These are phyloP conservation scores for Periconia sp. DNA, from an alignment of 2,329 filamentous ascomycete genomes.

Conservation along the genomic window DNA sequence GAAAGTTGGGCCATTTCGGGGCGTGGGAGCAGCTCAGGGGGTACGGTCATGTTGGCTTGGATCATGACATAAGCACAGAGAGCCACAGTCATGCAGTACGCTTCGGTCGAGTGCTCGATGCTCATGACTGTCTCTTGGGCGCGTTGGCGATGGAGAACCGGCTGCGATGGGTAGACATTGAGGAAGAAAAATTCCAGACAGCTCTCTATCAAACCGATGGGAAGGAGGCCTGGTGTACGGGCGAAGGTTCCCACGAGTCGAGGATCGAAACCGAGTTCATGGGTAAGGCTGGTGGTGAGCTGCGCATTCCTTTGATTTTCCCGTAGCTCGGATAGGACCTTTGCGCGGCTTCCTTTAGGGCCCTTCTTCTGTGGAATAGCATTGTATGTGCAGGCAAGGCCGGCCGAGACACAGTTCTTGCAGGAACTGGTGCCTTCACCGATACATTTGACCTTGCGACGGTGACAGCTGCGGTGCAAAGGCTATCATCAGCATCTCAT, in stretches of 20 bases:
- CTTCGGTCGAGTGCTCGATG: constrained; percentile 56
- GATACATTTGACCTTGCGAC: constrained; percentile 55
- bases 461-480: constrained; percentile 42
- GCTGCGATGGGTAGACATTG: constrained; percentile 66
- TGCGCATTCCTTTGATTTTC: constrained; percentile 52
- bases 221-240: constrained; percentile 52
- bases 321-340: constrained; percentile 64
- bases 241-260: constrained; percentile 47
- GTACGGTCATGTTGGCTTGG: constrained; percentile 50
- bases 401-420: constrained; percentile 62
- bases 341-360: constrained; percentile 63
- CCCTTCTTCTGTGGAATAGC: constrained; percentile 66
- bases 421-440: constrained; percentile 56
- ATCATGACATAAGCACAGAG: constrained; percentile 55
- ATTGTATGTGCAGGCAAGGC: constrained; percentile 65
- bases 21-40: constrained; percentile 51
- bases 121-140: constrained; percentile 57
- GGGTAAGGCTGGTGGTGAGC: constrained; percentile 44
- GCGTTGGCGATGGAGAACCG: constrained; percentile 56
- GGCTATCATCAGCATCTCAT: constrained; percentile 9
- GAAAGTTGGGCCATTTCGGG: constrained; percentile 45
- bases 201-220: constrained; percentile 52
- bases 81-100: constrained; percentile 59
- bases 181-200: constrained; percentile 65
- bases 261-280: constrained; percentile 44